phyloP scores from a whole-genome alignment of 1,284 basidiomycete genomes.

The Malassezia nana region DNA sequence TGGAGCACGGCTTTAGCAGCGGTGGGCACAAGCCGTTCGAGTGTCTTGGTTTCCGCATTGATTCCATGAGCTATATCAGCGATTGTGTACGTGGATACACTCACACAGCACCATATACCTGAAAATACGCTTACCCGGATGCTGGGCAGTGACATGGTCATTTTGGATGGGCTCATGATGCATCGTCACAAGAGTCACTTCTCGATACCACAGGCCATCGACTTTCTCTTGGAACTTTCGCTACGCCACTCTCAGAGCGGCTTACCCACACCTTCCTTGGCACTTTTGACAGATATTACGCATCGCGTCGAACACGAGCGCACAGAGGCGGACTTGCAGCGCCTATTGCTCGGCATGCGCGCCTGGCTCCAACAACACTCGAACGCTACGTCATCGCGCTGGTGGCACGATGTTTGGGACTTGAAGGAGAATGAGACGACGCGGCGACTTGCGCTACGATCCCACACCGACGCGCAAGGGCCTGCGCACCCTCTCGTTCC shows the following conservation, averaged over 20 bases:
- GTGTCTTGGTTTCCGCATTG: slow-evolving; percentile 39
- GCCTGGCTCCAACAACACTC: slow-evolving; percentile 17
- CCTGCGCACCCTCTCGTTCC: slow-evolving; percentile 17
- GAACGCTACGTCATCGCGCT: background rate
- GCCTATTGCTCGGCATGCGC: slow-evolving; percentile 22
- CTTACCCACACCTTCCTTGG: slow-evolving; percentile 21
- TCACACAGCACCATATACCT: slow-evolving; percentile 26
- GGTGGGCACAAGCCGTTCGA: slow-evolving; percentile 23
- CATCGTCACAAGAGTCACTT: slow-evolving; percentile 35
- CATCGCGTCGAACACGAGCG: slow-evolving; percentile 33
- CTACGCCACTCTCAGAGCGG: slow-evolving; percentile 5
- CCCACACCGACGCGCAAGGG: background rate
- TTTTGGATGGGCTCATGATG: slow-evolving; percentile 40
- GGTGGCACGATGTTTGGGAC: slow-evolving; percentile 24
- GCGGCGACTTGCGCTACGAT: background rate
- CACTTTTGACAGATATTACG: slow-evolving; percentile 38
- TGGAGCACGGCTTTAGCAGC: slow-evolving; percentile 33
- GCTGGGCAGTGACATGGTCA: slow-evolving; percentile 26
- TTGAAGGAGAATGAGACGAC: slow-evolving; percentile 22
- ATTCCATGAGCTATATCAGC: slow-evolving; percentile 40
- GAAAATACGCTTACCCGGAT: slow-evolving; percentile 21
- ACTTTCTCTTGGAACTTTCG: slow-evolving; percentile 10
- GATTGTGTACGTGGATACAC: slow-evolving; percentile 21
- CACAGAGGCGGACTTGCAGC: slow-evolving; percentile 19
- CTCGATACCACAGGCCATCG: slow-evolving; percentile 36